phyloP scores from a whole-genome alignment of 2,329 filamentous ascomycete species.

The Colletotrichum cordylinicola region DNA sequence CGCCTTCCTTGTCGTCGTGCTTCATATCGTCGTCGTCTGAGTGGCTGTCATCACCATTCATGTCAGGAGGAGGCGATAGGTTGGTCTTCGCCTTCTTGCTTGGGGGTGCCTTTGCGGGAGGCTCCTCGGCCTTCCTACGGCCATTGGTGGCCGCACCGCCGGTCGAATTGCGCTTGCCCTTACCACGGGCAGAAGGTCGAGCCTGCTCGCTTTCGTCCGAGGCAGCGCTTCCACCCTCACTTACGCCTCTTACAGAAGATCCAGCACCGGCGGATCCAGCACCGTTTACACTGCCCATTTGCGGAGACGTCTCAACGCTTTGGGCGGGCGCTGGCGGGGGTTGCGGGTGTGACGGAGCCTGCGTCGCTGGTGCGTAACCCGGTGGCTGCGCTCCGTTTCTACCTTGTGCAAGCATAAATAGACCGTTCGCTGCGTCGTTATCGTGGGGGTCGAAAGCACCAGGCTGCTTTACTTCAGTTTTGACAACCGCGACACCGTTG shows the following conservation, averaged over 20 bases:
- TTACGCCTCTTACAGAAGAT: constrained; percentile 59
- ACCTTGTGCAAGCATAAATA: constrained; percentile 88
- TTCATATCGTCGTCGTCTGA: constrained; percentile 54
- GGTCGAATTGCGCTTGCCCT: constrained; percentile 70
- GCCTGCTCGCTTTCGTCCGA: constrained; percentile 76
- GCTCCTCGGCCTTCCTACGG: constrained; percentile 79
- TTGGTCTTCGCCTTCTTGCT: constrained; percentile 76
- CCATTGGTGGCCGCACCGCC: constrained; percentile 58
- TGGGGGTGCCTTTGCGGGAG: constrained; percentile 64
- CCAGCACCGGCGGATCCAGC: constrained; percentile 40
- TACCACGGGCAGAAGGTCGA: constrained; percentile 70
- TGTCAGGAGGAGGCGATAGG: constrained; percentile 37
- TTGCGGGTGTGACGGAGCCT: constrained; percentile 56
- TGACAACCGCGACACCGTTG: constrained; percentile 44
- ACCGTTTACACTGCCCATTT: constrained; percentile 55
- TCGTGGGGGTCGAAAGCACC: constrained; percentile 88
- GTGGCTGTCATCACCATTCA: constrained; percentile 32
- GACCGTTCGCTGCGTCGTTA: constrained; percentile 92
- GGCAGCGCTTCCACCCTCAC: constrained; percentile 71
- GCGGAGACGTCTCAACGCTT: constrained; percentile 52
- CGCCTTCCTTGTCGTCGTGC: constrained; percentile 55
- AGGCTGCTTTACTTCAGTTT: constrained; percentile 56
- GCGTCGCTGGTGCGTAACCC: constrained; percentile 51
- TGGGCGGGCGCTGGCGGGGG: constrained; percentile 41
- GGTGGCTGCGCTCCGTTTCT: constrained; percentile 62